Base-by-base conservation (phyloP, 2,329 filamentous ascomycete species). In the Trichoderma atrobrunneum region DNA sequence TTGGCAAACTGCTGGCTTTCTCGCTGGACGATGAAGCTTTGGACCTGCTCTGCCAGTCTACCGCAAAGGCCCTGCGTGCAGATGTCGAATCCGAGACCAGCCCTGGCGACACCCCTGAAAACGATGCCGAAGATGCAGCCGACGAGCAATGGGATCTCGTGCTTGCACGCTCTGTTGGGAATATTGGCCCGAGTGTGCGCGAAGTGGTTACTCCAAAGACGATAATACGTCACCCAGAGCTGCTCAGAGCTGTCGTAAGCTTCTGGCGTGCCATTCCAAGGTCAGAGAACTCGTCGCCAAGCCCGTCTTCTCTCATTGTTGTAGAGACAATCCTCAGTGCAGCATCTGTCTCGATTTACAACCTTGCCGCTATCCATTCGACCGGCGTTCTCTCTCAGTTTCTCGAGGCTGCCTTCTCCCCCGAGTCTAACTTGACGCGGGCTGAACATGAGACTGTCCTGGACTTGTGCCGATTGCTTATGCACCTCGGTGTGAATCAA, bases 1-100 rank as follows among this genome's bases (percentile, higher is more conserved):
- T 97, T 81, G 94, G 94, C 32, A 91, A 92, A 76, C 87, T 98
- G 10, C 86, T 97, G 64, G 89, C 93, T 6, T 95, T 97, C 82
- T 91, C 92, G 1, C 82, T 97, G 65, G 92, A 94, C 70, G 92
- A 97, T 79, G 90, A 94, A 78, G 88, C 90, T 59, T 85, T 95
- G 73, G 89, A 92, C 68, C 84, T 88, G 70, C 85, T 96, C 63
- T 96, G 93, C 79, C 85, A 87, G 73, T 84, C 85, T 14, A 81
- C 86, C 57, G 83, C 82, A 39, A 79, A 80, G 73, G 76, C 78
- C 14, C 74, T 82, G 28, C 79, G 81, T 1, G 76, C 79, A 8
- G 81, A 82, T 11, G 71, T 73, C 14, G 77, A 79, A 12, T 75
- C 75, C 62, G 69, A 72, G n/a, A 2, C 34, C 14, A n/a, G 26